phyloP scores from a whole-genome alignment of 1,284 basidiomycete genomes.

The Ceratobasidium sp. region DNA sequence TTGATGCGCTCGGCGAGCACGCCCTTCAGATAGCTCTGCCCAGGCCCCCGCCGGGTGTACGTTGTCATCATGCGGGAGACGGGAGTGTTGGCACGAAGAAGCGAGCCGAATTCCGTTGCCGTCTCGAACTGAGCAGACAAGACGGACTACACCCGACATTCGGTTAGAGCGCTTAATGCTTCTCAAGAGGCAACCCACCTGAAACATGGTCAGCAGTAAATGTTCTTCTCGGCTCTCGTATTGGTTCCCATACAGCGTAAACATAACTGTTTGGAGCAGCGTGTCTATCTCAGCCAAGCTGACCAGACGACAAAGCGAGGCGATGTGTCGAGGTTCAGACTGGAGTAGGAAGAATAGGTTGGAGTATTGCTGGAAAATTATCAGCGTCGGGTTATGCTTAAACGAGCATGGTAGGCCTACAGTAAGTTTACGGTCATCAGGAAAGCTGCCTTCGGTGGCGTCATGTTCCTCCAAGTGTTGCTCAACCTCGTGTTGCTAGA shows the following conservation, averaged over 20 bases:
- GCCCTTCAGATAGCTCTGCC: slow-evolving; percentile 96
- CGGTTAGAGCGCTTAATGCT: slow-evolving; percentile 6
- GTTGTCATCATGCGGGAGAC: slow-evolving; percentile 99
- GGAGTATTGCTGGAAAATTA: slow-evolving; percentile 78
- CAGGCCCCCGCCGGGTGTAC: slow-evolving; percentile 96
- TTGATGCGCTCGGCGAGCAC: slow-evolving; percentile 97
- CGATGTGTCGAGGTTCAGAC: slow-evolving; percentile 95
- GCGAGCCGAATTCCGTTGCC: slow-evolving; percentile 95
- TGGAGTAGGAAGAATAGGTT: slow-evolving; percentile 99
- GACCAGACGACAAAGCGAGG: slow-evolving; percentile 95
- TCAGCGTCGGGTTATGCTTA: background rate
- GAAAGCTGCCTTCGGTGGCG: slow-evolving; percentile 83
- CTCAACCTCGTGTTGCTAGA: slow-evolving; percentile 88
- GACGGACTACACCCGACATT: slow-evolving; percentile 72
- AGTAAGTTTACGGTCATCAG: slow-evolving; percentile 87
- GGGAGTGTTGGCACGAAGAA: slow-evolving; percentile 97
- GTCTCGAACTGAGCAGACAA: slow-evolving; percentile 98
- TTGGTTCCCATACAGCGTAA: slow-evolving; percentile 98
- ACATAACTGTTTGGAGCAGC: slow-evolving; percentile 99
- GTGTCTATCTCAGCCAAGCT: slow-evolving; percentile 97
- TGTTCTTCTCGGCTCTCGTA: slow-evolving; percentile 99
- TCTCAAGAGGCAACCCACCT: slow-evolving; percentile 53
- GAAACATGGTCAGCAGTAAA: slow-evolving; percentile 97
- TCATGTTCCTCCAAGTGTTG: slow-evolving; percentile 95
- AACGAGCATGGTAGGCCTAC: slow-evolving; percentile 48